Percentiles rank a stretch among this genome's conserved stretches.
Conservation (phyloP, 140 eudicot species). For the Cichorium intybus region DNA sequence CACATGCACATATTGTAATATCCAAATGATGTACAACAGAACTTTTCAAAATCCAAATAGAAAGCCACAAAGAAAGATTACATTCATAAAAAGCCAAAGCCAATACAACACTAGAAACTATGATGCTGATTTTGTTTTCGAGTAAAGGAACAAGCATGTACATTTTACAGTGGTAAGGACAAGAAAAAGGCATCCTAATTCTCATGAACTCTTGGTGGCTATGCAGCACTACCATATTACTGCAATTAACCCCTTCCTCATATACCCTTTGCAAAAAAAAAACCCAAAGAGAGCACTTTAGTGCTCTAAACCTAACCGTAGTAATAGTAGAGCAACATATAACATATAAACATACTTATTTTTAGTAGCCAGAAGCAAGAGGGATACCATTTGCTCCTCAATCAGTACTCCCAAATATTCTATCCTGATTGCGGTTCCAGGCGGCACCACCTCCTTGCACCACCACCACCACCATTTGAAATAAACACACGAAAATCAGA, state of each 20-base stretch:
- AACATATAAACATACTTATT: slow-evolving; percentile 27
- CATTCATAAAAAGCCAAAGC: neutral
- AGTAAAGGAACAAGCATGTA: slow-evolving; percentile 34
- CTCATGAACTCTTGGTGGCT: slow-evolving; percentile 38
- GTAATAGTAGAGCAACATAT: slow-evolving; percentile 20
- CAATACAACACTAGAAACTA: slow-evolving; percentile 29
- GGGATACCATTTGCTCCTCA: slow-evolving; percentile 46
- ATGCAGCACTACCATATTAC: slow-evolving; percentile 23
- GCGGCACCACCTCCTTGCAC: slow-evolving; percentile 37
- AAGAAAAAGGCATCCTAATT: slow-evolving; percentile 35
- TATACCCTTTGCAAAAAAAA: slow-evolving; percentile 17
- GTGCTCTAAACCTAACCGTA: slow-evolving; percentile 30
- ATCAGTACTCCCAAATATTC: slow-evolving; percentile 26
- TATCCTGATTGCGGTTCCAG: slow-evolving; percentile 34
- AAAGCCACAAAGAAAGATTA: slow-evolving; percentile 3
- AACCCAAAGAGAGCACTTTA: slow-evolving; percentile 22
- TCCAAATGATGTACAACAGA: neutral
- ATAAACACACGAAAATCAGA: slow-evolving; percentile 15
- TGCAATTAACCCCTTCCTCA: slow-evolving; percentile 31
- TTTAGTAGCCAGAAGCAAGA: slow-evolving; percentile 26
- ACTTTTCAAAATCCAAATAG: neutral
- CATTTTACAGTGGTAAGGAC: slow-evolving; percentile 32
- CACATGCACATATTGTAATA: neutral
- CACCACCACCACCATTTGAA: slow-evolving; percentile 19
- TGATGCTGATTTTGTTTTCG: slow-evolving; percentile 5